These are phyloP conservation scores for Xylariaceae sp. DNA, from an alignment of 2,329 filamentous ascomycete species.

Conservation along the genomic window DNA sequence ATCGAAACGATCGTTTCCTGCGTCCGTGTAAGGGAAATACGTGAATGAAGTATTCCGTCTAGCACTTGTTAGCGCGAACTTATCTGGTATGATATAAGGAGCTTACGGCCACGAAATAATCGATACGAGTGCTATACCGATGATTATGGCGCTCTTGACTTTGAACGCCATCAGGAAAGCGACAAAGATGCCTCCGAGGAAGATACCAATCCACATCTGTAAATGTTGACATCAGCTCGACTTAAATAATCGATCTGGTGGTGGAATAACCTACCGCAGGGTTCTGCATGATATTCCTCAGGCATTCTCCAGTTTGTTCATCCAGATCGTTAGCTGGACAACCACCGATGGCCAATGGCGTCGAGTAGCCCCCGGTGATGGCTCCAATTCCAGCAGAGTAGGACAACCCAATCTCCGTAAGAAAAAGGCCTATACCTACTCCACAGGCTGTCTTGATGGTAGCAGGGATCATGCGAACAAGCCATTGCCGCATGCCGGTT, in stretches of 20 bases:
- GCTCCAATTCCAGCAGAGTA: conserved; percentile 81
- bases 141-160: conserved; percentile 70
- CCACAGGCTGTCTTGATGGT: conserved; percentile 64
- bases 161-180: conserved; percentile 76
- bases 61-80: conserved; percentile 10
- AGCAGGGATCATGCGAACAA: conserved; percentile 60
- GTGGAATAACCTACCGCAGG: conserved; percentile 59
- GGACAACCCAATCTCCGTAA: conserved; percentile 63
- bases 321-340: conserved; percentile 57
- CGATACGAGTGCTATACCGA: conserved; percentile 68
- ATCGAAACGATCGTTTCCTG: conserved; percentile 61
- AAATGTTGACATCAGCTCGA: conserved; percentile 12
- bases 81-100: background rate
- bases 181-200: conserved; percentile 74
- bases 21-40: conserved; percentile 63
- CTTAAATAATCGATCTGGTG: background rate
- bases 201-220: conserved; percentile 80
- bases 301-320: conserved; percentile 43
- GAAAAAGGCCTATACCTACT: conserved; percentile 61
- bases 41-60: conserved; percentile 65
- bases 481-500: conserved; percentile 69
- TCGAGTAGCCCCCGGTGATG: conserved; percentile 65
- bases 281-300: conserved; percentile 66
- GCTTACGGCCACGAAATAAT: conserved; percentile 71
- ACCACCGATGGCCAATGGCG: conserved; percentile 73